Evolutionary conservation across 176 grass and related monocot species (phyloP).

Genomic region (Lolium multiflorum): DNA sequence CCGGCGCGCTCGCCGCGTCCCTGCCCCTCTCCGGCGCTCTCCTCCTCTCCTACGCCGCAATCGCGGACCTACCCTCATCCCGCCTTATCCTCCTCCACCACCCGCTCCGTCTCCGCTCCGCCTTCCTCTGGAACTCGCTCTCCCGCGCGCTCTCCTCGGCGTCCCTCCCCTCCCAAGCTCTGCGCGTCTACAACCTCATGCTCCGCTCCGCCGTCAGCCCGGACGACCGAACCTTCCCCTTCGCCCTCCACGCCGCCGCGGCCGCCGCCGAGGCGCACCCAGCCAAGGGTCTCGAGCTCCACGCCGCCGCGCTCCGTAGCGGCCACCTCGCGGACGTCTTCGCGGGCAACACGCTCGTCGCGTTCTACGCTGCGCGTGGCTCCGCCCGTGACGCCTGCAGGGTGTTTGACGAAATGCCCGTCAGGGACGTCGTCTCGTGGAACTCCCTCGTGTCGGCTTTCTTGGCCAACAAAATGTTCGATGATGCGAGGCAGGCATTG

Average conservation of each 20-base stretch:
- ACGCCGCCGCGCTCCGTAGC: constrained; percentile 56
- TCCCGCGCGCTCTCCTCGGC: constrained; percentile 69
- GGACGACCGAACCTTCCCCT: constrained; percentile 72
- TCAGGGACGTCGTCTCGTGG: constrained; percentile 73
- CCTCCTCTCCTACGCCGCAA: constrained; percentile 68
- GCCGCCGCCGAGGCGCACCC: background rate
- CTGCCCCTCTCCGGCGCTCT: constrained; percentile 58
- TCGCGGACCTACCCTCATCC: constrained; percentile 48
- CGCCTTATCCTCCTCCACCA: constrained; percentile 53
- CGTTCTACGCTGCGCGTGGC: constrained; percentile 56
- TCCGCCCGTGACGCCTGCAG: constrained; percentile 35
- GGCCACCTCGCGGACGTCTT: constrained; percentile 65
- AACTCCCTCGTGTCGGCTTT: constrained; percentile 71
- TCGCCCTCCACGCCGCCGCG: constrained; percentile 67
- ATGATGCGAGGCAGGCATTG: constrained; percentile 38
- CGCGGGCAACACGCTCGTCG: constrained; percentile 70
- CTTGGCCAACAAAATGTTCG: constrained; percentile 47
- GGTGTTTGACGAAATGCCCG: constrained; percentile 74
- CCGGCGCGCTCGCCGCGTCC: constrained; percentile 51
- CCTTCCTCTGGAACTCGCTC: constrained; percentile 93
- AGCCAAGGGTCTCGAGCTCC: constrained; percentile 68
- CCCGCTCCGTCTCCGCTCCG: constrained; percentile 44
- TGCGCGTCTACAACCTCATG: constrained; percentile 68
- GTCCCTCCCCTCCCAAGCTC: constrained; percentile 27
- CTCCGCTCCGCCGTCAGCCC: constrained; percentile 51